These are phyloP conservation scores for Urtica urens DNA, from an alignment of 306 rosid genomes.

Conservation along the genomic window DNA sequence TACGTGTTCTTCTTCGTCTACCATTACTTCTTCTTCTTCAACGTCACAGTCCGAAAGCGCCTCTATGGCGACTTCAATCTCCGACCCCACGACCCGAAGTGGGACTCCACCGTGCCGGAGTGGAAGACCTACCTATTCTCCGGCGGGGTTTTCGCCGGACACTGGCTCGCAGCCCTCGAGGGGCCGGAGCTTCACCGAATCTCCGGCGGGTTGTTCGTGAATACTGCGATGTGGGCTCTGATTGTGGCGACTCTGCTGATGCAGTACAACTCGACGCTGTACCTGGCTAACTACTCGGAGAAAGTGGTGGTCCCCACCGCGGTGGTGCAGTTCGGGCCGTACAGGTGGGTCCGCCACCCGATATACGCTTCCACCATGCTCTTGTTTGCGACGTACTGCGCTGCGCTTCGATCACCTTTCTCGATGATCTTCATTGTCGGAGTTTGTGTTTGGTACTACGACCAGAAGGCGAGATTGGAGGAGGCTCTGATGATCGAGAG, in stretches of 20 bases:
- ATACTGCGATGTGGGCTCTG: conserved; percentile 56
- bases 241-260: conserved; percentile 47
- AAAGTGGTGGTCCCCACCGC: conserved; percentile 80
- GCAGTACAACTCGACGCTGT: conserved; percentile 77
- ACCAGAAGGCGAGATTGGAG: conserved; percentile 72
- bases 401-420: conserved; percentile 72
- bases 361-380: conserved; percentile 72
- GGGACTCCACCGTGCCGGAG: conserved; percentile 60
- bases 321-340: conserved; percentile 92
- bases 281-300: conserved; percentile 82
- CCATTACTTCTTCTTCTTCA: conserved; percentile 90
- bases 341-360: conserved; percentile 88
- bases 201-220: conserved; percentile 63
- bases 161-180: conserved; percentile 93
- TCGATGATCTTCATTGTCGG: conserved; percentile 50
- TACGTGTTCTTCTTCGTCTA: conserved; percentile 74
- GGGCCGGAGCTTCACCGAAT: conserved; percentile 79
- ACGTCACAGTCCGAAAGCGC: conserved; percentile 66
- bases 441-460: conserved; percentile 63
- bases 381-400: conserved; percentile 51
- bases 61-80: conserved; percentile 69
- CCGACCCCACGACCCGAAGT: conserved; percentile 76
- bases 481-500: conserved; percentile 87
- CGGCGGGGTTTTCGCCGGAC: conserved; percentile 53
- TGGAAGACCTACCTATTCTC: conserved; percentile 56